Percentiles rank a stretch among this genome's conserved stretches.
These are phyloP conservation scores for Rhododendron ferrugineum DNA, from an alignment of 148 eudicot species.

Conservation along the genomic window DNA sequence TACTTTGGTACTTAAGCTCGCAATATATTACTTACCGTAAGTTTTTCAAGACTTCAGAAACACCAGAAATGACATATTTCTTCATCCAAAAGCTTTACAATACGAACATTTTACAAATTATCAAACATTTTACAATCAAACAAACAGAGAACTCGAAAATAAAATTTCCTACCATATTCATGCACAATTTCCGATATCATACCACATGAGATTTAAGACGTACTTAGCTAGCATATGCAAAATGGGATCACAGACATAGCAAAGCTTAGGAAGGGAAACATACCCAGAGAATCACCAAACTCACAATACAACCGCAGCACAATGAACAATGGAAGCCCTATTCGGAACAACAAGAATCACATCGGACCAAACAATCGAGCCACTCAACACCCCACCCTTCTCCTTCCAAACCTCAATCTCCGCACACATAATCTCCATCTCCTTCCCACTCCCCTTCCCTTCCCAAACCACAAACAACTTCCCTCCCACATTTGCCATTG, in stretches of 20 bases:
- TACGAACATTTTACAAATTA: not conserved
- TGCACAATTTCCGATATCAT: not conserved
- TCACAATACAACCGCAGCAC: conserved; percentile 54
- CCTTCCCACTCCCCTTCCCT: conserved; percentile 50
- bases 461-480: conserved; percentile 86
- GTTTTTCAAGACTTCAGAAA: not conserved
- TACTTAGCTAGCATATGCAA: not conserved
- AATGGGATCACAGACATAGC: not conserved
- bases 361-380: conserved; percentile 55
- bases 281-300: not conserved
- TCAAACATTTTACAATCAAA: not conserved
- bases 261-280: not conserved
- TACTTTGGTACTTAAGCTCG: not conserved
- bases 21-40: not conserved
- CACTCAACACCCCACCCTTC: conserved; percentile 43
- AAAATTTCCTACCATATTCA: not conserved
- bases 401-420: conserved; percentile 72
- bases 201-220: not conserved
- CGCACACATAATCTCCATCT: conserved; percentile 63
- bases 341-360: conserved; percentile 48
- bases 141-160: not conserved
- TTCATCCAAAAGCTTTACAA: not conserved
- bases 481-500: conserved; percentile 79
- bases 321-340: conserved; percentile 60
- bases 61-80: not conserved